These are phyloP conservation scores for Zasmidium citrigriseum DNA, from an alignment of 2,329 filamentous ascomycete genomes.

Conservation along the genomic window DNA sequence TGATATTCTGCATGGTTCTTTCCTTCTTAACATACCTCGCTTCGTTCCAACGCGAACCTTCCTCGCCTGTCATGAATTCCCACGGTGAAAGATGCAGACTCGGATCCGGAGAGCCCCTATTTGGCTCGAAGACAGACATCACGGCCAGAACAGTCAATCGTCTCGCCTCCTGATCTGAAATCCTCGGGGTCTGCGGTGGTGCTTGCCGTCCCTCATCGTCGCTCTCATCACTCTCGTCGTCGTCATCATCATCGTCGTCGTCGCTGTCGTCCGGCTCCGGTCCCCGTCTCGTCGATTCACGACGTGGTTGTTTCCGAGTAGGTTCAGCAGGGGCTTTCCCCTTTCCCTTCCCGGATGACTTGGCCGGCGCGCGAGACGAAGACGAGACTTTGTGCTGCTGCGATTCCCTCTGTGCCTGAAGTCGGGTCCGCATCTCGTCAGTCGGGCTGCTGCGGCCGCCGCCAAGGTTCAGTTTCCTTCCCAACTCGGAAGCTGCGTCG, in stretches of 20 bases:
- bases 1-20: background rate
- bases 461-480: conserved; percentile 11
- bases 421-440: conserved; percentile 20
- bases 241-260: conserved; percentile 11
- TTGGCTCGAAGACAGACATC: conserved; percentile 2
- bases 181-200: background rate
- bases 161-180: background rate
- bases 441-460: conserved; percentile 1
- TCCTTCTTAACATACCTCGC: background rate
- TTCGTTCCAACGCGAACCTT: background rate
- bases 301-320: background rate
- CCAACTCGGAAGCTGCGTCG: conserved; percentile 22
- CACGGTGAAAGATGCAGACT: background rate
- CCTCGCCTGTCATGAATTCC: background rate
- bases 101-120: background rate
- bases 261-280: background rate
- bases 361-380: background rate
- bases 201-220: conserved; percentile 11
- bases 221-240: conserved; percentile 7
- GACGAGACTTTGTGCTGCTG: background rate
- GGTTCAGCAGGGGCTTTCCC: conserved; percentile 6
- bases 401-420: conserved; percentile 15
- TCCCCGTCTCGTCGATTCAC: background rate
- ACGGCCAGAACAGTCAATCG: background rate
- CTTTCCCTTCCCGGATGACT: conserved; percentile 6